Base-by-base conservation (phyloP, 2,329 filamentous ascomycete genomes). In the Diaporthe citrichinensis region DNA sequence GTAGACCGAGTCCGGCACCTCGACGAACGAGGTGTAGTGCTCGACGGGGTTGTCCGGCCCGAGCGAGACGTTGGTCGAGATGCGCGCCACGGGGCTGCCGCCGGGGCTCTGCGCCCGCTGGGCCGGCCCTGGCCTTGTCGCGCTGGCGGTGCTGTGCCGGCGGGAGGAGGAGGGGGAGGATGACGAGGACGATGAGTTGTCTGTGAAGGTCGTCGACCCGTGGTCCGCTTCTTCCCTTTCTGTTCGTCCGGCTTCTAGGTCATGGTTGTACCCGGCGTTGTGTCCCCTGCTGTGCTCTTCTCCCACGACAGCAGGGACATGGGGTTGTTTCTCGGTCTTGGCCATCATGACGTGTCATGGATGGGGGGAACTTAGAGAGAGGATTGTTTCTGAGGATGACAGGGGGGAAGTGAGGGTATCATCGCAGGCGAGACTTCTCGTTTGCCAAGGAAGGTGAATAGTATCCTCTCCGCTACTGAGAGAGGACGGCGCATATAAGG, bases 1-100 rank as follows among this genome's bases (percentile, higher is more conserved):
- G 85, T 95, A 96, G n/a, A 90, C 82, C 71, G 87, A 86, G 79
- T 92, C 90, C 17, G 86, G 86, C 39, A 87, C 79, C 75, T 87
- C 84, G 62, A 80, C 75, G 74, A 73, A 80, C 68, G 81, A 83
- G 57, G 77, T 79, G 77, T 78, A 81, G 53, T 79, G 80, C 78
- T 82, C 80, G 55, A 78, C 69, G 25, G 81, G 78, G 59, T 78
- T 75, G 72, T 81, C 81, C 3, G 79, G 78, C 12, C 80, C 81
- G 14, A 79, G 68, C 39, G 81, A 81, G 36, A 78, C 75, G 72
- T 78, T 78, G 15, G 79, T 79, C 59, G 77, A 71, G 34, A 77
- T 51, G 15, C 75, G 74, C n/a, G 77, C 41, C 59, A 76, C 59
- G 23, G 57, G 61, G 15, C 25, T 61, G 61, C 51, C 67, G 28